A percentile compares a stretch with the other conserved stretches of the same genome.
These are phyloP conservation scores for Suillus bovinus DNA, from an alignment of 768 basidiomycete species.

Conservation along the genomic window DNA sequence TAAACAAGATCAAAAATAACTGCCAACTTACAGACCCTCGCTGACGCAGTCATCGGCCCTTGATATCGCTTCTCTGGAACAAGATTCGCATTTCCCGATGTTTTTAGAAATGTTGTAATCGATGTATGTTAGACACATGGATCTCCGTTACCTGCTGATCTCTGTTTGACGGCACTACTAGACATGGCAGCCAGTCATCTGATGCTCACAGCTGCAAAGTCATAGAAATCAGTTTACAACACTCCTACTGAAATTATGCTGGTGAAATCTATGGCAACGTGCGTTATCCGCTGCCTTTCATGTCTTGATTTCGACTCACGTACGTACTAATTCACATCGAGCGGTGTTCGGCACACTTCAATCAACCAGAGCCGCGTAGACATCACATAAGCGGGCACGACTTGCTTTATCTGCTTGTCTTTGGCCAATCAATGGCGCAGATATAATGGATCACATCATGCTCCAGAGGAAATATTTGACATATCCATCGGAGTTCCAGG, in stretches of 20 bases:
- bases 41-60: not conserved
- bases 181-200: slow-evolving; percentile 16
- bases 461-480: slow-evolving; percentile 20
- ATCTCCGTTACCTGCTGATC: not conserved
- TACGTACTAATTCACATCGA: slow-evolving; percentile 18
- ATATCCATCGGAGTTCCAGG: slow-evolving; percentile 25
- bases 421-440: slow-evolving; percentile 25
- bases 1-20: slow-evolving; percentile 28
- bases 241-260: slow-evolving; percentile 9
- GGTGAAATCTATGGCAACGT: slow-evolving; percentile 26
- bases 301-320: not conserved
- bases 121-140: slow-evolving; percentile 15
- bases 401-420: slow-evolving; percentile 24
- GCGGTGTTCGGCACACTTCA: slow-evolving; percentile 25
- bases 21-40: slow-evolving; percentile 1
- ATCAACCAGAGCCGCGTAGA: slow-evolving; percentile 17
- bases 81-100: slow-evolving; percentile 19
- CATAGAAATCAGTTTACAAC: slow-evolving; percentile 17
- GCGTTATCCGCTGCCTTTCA: slow-evolving; percentile 1
- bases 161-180: slow-evolving; percentile 10
- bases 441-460: slow-evolving; percentile 14
- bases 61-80: slow-evolving; percentile 23
- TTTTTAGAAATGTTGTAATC: slow-evolving; percentile 23
- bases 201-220: slow-evolving; percentile 22
- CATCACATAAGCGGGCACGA: slow-evolving; percentile 16